Evolutionary conservation across 164 flowering plant species (phyloP).

Genomic region (Paratinospora sagittata): DNA sequence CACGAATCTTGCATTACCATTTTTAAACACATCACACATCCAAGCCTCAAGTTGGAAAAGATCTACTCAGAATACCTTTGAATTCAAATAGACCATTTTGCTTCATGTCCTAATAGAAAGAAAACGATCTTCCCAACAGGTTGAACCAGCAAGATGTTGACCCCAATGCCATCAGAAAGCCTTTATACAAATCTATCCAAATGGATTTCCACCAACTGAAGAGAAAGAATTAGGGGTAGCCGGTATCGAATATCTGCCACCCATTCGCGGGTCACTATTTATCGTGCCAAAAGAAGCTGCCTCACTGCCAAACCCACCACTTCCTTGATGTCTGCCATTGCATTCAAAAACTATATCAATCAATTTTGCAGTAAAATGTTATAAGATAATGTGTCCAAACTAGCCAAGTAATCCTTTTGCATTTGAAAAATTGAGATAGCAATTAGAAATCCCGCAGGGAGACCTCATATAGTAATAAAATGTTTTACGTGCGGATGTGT

Average conservation of each 20-base stretch:
- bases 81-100: conserved; percentile 10
- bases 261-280: conserved; percentile 14
- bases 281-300: conserved; percentile 10
- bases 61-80: neutral
- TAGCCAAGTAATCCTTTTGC: neutral
- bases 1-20: neutral
- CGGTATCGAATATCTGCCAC: conserved; percentile 15
- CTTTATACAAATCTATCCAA: conserved; percentile 40
- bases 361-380: neutral
- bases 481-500: too few relatives aligned
- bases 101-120: conserved; percentile 13
- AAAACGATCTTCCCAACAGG: conserved; percentile 17
- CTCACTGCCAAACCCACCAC: conserved; percentile 20
- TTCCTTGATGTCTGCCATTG: conserved; percentile 22
- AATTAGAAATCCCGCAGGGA: neutral
- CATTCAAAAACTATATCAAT: neutral
- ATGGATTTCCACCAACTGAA: conserved; percentile 62
- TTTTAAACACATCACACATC: neutral
- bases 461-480: too few relatives aligned
- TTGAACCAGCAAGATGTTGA: conserved; percentile 10
- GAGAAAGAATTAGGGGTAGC: conserved; percentile 33
- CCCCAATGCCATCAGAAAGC: conserved; percentile 6
- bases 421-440: neutral
- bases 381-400: neutral
- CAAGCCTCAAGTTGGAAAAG: conserved; percentile 9